Evolutionary conservation across 78 protist genomes (phyloP).

Genomic region (Tieghemostelium lacteum): DNA sequence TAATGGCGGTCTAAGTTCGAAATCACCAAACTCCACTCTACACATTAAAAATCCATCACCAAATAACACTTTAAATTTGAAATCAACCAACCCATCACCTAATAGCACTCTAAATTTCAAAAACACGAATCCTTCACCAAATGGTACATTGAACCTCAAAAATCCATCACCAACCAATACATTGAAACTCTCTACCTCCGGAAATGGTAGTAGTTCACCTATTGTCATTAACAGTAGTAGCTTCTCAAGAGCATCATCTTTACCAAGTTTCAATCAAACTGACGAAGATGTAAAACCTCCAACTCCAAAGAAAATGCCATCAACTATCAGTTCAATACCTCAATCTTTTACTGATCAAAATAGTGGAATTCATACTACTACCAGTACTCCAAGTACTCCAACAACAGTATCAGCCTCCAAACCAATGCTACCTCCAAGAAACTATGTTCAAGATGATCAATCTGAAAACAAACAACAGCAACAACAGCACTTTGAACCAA

Average conservation of each 20-base stretch:
- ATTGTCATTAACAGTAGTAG: neutral
- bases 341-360: neutral
- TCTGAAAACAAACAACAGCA: too few relatives aligned
- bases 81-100: conserved; percentile 10
- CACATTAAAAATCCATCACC: too few relatives aligned
- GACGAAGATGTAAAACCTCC: conserved; percentile 32
- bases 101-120: neutral
- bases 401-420: neutral
- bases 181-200: neutral
- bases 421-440: neutral
- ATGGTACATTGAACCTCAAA: too few relatives aligned
- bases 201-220: neutral
- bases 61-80: neutral
- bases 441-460: neutral
- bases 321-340: conserved; percentile 41
- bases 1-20: neutral
- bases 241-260: conserved; percentile 51
- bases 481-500: neutral
- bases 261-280: conserved; percentile 17
- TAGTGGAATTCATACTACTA: neutral
- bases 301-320: conserved; percentile 58
- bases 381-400: neutral
- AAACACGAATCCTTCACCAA: neutral
- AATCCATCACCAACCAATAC: neutral
- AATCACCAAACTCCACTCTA: neutral